phyloP scores from a whole-genome alignment of 2,329 filamentous ascomycete species.

The Macrophomina phaseolina region DNA sequence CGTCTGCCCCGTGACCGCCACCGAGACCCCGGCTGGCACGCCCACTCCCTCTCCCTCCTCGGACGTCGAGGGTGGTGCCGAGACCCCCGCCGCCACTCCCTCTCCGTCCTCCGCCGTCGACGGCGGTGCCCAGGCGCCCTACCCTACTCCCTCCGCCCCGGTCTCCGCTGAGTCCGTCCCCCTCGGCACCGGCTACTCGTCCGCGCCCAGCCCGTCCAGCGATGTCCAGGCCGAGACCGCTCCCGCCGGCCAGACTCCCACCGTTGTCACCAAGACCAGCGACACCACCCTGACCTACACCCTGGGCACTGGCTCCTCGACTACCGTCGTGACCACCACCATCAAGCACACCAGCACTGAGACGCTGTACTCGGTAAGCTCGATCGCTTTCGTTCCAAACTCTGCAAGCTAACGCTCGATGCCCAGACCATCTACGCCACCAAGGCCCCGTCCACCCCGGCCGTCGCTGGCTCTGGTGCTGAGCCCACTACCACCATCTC shows the following conservation, averaged over 20 bases:
- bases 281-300: slow-evolving; percentile 40
- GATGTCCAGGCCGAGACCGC: slow-evolving; percentile 12
- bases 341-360: slow-evolving; percentile 48
- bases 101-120: slow-evolving; percentile 21
- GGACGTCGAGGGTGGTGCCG: slow-evolving; percentile 32
- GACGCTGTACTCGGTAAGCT: slow-evolving; percentile 30
- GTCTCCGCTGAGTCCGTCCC: slow-evolving; percentile 28
- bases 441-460: slow-evolving; percentile 30
- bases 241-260: slow-evolving; percentile 27
- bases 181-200: slow-evolving; percentile 31
- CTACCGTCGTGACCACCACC: slow-evolving; percentile 54
- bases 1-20: slow-evolving; percentile 47
- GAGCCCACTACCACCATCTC: slow-evolving; percentile 38
- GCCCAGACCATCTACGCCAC: slow-evolving; percentile 34
- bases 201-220: slow-evolving; percentile 18
- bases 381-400: background rate
- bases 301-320: slow-evolving; percentile 47
- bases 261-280: slow-evolving; percentile 24
- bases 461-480: slow-evolving; percentile 25
- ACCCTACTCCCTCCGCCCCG: slow-evolving; percentile 26
- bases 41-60: slow-evolving; percentile 25
- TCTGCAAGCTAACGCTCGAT: background rate
- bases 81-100: slow-evolving; percentile 20
- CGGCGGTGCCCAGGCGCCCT: slow-evolving; percentile 19
- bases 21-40: slow-evolving; percentile 35